A percentile compares a stretch with the other conserved stretches of the same genome.
Evolutionary conservation across 2,329 filamentous ascomycete genomes (phyloP).

Genomic region (Penicillium freii): DNA sequence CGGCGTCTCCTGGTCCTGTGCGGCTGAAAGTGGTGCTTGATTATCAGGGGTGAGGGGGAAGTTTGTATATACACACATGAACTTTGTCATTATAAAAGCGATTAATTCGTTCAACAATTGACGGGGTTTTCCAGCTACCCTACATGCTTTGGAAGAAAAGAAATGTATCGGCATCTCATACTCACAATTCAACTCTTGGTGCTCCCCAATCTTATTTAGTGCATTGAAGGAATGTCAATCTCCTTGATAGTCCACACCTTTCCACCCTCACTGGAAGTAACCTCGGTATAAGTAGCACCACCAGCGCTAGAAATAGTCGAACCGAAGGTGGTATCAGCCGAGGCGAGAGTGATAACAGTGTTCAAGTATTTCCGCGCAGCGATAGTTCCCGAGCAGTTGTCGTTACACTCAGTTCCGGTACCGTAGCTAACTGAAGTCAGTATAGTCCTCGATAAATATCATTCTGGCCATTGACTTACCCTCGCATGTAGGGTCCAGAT

Average conservation of each 20-base stretch:
- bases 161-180: too few relatives aligned
- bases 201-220: neutral
- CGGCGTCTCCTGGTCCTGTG: constrained; percentile 31
- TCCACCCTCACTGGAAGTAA: constrained; percentile 35
- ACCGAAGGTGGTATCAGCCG: constrained; percentile 30
- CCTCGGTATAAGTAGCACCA: constrained; percentile 37
- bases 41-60: constrained; percentile 21
- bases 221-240: constrained; percentile 40
- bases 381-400: constrained; percentile 41
- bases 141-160: too few relatives aligned
- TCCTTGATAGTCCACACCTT: constrained; percentile 40
- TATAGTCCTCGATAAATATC: neutral
- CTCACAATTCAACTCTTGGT: too few relatives aligned
- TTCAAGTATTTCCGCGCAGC: constrained; percentile 41
- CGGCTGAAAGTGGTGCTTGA: constrained; percentile 29
- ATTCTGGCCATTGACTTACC: constrained; percentile 12
- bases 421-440: constrained; percentile 26
- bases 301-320: constrained; percentile 26
- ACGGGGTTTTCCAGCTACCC: neutral
- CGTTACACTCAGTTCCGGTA: constrained; percentile 45
- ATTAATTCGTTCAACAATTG: neutral
- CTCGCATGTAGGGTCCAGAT: constrained; percentile 41
- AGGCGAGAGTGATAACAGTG: constrained; percentile 41
- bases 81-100: neutral
- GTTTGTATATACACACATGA: constrained; percentile 2